Percentiles rank a stretch among this genome's conserved stretches.
Conservation (phyloP, 73 alveolate genomes). For the Paramecium caudatum region DNA sequence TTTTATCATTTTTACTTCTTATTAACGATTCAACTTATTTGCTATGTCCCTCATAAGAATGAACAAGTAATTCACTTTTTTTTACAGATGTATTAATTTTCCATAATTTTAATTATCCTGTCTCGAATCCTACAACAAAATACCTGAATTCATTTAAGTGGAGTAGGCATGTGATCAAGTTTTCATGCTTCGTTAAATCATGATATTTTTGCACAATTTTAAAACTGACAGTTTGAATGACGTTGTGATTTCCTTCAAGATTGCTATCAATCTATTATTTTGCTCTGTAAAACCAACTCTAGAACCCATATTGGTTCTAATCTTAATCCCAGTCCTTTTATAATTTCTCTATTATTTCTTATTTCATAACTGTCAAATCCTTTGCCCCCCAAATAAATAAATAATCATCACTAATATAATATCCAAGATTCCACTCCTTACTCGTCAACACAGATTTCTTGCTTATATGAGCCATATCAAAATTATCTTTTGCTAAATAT, state of each 20-base stretch:
- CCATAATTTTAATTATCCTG: slow-evolving; percentile 55
- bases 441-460: neutral
- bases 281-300: slow-evolving; percentile 1
- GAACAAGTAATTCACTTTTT: slow-evolving; percentile 37
- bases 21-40: neutral
- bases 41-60: slow-evolving; percentile 38
- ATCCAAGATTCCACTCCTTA: slow-evolving; percentile 23
- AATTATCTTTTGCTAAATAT: slow-evolving; percentile 33
- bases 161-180: neutral
- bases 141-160: neutral
- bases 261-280: neutral
- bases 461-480: slow-evolving; percentile 32
- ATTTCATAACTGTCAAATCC: slow-evolving; percentile 33
- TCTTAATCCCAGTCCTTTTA: slow-evolving; percentile 41
- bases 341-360: neutral
- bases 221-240: neutral
- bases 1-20: neutral
- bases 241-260: neutral
- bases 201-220: neutral
- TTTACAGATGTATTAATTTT: neutral
- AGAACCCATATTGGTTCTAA: neutral
- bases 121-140: slow-evolving; percentile 27
- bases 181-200: slow-evolving; percentile 20
- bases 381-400: slow-evolving; percentile 24
- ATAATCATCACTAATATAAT: neutral